phyloP scores from a whole-genome alignment of 1,284 basidiomycete genomes.

The Mixia osmundae region DNA sequence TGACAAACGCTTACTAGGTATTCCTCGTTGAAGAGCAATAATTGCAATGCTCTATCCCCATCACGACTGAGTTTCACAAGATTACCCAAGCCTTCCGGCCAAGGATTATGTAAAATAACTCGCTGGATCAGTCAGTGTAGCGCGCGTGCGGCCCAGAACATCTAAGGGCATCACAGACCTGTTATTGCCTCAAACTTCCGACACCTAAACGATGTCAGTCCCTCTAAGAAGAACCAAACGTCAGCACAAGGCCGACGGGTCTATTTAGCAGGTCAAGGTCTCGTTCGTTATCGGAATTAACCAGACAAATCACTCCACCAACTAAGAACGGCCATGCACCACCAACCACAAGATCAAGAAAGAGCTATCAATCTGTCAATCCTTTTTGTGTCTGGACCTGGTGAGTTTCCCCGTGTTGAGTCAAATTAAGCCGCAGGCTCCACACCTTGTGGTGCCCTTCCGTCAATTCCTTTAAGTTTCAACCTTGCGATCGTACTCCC shows the following conservation, averaged over 20 bases:
- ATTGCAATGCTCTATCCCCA: slow-evolving; percentile 39
- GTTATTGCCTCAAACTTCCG: slow-evolving; percentile 33
- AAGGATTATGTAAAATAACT: slow-evolving; percentile 33
- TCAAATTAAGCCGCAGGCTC: slow-evolving; percentile 20
- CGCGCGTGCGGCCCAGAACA: slow-evolving; percentile 32
- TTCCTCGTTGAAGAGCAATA: slow-evolving; percentile 40
- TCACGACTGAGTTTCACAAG: slow-evolving; percentile 36
- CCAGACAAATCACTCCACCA: slow-evolving; percentile 38
- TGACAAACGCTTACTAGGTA: slow-evolving; percentile 38
- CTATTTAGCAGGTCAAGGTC: slow-evolving; percentile 38
- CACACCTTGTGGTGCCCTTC: slow-evolving; percentile 24
- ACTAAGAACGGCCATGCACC: slow-evolving; percentile 33
- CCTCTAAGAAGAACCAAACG: slow-evolving; percentile 35
- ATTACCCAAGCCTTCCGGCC: slow-evolving; percentile 36
- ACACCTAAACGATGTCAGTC: slow-evolving; percentile 32
- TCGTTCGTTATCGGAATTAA: slow-evolving; percentile 40
- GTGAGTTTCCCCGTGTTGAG: slow-evolving; percentile 19
- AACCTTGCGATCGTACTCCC: too few species aligned
- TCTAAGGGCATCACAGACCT: slow-evolving; percentile 36
- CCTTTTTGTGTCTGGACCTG: slow-evolving; percentile 25
- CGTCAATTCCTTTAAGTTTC: too few species aligned
- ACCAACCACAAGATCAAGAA: slow-evolving; percentile 33
- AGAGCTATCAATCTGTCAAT: slow-evolving; percentile 33
- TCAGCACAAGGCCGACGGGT: slow-evolving; percentile 29
- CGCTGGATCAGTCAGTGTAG: slow-evolving; percentile 33